phyloP scores from a whole-genome alignment of 768 basidiomycete species.

The Mycena capillaripes region DNA sequence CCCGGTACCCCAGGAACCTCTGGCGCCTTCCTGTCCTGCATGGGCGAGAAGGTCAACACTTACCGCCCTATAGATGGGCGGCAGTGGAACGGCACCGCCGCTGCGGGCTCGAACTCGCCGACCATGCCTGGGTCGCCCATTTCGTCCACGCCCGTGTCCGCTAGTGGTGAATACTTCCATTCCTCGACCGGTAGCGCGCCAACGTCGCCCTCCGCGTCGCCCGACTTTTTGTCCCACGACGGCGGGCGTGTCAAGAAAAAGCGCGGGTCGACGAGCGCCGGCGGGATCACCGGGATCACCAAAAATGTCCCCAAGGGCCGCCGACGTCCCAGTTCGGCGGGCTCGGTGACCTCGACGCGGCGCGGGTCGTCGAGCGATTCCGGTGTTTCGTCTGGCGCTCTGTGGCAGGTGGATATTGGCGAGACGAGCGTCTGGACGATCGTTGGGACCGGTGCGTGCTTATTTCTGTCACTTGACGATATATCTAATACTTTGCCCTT shows the following conservation, averaged over 20 bases:
- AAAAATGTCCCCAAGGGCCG: conserved; percentile 71
- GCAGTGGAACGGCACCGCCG: conserved; percentile 73
- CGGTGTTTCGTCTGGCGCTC: conserved; percentile 80
- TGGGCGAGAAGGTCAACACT: conserved; percentile 95
- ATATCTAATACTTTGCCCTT: conserved; percentile 35
- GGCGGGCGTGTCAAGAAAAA: conserved; percentile 91
- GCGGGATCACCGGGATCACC: conserved; percentile 63
- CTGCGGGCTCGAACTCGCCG: conserved; percentile 65
- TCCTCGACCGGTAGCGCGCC: conserved; percentile 74
- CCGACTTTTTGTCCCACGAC: conserved; percentile 83
- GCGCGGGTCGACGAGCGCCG: conserved; percentile 81
- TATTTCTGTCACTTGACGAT: conserved; percentile 16
- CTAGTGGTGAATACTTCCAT: conserved; percentile 77
- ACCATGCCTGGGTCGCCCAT: conserved; percentile 79
- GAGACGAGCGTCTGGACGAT: conserved; percentile 97
- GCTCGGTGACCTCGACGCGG: conserved; percentile 75
- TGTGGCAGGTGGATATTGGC: conserved; percentile 93
- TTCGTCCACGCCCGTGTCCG: conserved; percentile 71
- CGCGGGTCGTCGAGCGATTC: conserved; percentile 77
- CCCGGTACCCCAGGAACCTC: conserved; percentile 83
- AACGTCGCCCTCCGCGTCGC: conserved; percentile 71
- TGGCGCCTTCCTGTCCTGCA: conserved; percentile 90
- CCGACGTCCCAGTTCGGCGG: conserved; percentile 83
- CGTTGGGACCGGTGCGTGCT: conserved; percentile 84
- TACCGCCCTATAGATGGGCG: conserved; percentile 89